phyloP scores from a whole-genome alignment of 495 filamentous ascomycete genomes.

The Chaetomium cochliodes region DNA sequence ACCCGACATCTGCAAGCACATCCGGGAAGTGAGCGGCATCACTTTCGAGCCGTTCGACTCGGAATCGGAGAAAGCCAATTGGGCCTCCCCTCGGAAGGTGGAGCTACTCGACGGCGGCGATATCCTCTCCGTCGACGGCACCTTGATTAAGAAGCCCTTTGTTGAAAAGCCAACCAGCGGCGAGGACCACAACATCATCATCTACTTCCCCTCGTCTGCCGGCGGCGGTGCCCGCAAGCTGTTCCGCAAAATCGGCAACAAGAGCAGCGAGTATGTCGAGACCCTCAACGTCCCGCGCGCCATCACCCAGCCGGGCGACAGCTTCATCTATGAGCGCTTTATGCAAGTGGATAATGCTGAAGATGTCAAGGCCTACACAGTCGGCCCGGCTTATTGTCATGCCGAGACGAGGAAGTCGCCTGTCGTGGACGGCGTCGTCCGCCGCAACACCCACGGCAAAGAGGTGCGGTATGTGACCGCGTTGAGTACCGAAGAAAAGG shows the following conservation, averaged over 20 bases:
- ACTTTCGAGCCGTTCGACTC: slow-evolving; percentile 71
- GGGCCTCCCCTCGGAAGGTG: slow-evolving; percentile 63
- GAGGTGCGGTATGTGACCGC: slow-evolving; percentile 93
- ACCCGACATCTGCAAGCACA: slow-evolving; percentile 69
- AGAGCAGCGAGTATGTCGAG: slow-evolving; percentile 89
- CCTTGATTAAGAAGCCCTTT: slow-evolving; percentile 82
- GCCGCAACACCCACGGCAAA: slow-evolving; percentile 94
- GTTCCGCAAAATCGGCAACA: slow-evolving; percentile 96
- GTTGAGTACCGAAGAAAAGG: slow-evolving; percentile 73
- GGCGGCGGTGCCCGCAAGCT: slow-evolving; percentile 88
- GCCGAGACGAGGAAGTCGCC: slow-evolving; percentile 96
- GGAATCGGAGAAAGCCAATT: slow-evolving; percentile 53
- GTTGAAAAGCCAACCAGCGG: slow-evolving; percentile 98
- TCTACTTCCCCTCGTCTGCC: slow-evolving; percentile 84
- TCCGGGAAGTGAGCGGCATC: slow-evolving; percentile 77
- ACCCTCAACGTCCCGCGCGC: slow-evolving; percentile 71
- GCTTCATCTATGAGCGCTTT: slow-evolving; percentile 96
- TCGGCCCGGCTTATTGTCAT: slow-evolving; percentile 90
- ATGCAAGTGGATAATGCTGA: slow-evolving; percentile 93
- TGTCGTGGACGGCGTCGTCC: slow-evolving; percentile 92
- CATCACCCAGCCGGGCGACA: slow-evolving; percentile 71
- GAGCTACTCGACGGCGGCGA: slow-evolving; percentile 84
- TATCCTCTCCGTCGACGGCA: slow-evolving; percentile 81
- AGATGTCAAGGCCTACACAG: slow-evolving; percentile 98
- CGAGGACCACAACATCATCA: slow-evolving; percentile 97